Conservation (phyloP, 768 basidiomycete species). For the Pleurotus pulmonarius region DNA sequence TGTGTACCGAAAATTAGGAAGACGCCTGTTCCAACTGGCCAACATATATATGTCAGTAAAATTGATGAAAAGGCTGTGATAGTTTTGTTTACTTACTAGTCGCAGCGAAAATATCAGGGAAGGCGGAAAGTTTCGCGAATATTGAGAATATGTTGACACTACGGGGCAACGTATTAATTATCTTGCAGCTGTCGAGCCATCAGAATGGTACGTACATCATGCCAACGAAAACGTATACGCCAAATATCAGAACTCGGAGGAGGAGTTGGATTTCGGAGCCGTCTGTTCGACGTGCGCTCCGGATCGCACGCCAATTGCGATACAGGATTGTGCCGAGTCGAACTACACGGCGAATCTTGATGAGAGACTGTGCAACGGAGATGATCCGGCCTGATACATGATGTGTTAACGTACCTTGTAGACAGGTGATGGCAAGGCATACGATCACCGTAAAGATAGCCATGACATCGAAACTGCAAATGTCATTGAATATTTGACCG, state of each 20-base stretch:
- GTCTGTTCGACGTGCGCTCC: slow-evolving; percentile 22
- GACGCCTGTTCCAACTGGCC: slow-evolving; percentile 28
- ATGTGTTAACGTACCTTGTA: slow-evolving; percentile 21
- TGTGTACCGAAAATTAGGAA: slow-evolving; percentile 36
- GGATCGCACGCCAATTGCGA: slow-evolving; percentile 26
- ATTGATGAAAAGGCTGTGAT: neutral
- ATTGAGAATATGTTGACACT: slow-evolving; percentile 27
- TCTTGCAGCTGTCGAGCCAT: neutral
- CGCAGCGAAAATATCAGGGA: slow-evolving; percentile 29
- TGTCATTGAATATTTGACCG: neutral
- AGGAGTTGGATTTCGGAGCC: slow-evolving; percentile 22
- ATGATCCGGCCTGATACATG: neutral
- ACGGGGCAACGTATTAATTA: neutral
- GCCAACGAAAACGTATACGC: slow-evolving; percentile 27
- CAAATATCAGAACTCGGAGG: slow-evolving; percentile 30
- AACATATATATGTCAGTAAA: neutral
- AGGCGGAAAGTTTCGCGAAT: slow-evolving; percentile 15
- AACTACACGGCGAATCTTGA: slow-evolving; percentile 15
- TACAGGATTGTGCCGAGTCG: slow-evolving; percentile 24
- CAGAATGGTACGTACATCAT: slow-evolving; percentile 21
- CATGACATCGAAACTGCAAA: slow-evolving; percentile 18
- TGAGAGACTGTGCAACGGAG: neutral
- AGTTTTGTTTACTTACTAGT: slow-evolving; percentile 19
- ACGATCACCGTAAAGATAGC: slow-evolving; percentile 21
- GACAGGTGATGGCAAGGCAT: slow-evolving; percentile 22